A percentile compares a stretch with the other conserved stretches of the same genome.
These are phyloP conservation scores for Pseudogymnoascus sp. DNA, from an alignment of 2,329 filamentous ascomycete species.

Conservation along the genomic window DNA sequence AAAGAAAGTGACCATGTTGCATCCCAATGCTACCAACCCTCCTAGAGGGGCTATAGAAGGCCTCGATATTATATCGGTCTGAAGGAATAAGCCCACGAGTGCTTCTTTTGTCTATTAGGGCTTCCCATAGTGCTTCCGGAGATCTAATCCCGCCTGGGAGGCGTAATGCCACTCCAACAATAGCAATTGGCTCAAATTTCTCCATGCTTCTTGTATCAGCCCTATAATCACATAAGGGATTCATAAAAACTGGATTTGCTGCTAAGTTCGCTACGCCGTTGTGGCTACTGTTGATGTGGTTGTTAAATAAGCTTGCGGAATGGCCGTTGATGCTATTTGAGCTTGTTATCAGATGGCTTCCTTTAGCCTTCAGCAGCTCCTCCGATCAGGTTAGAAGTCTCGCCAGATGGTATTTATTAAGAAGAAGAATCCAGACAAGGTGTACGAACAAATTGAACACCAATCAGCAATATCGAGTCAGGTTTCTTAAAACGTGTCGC, in stretches of 20 bases:
- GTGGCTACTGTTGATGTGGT: not conserved
- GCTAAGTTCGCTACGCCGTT: not conserved
- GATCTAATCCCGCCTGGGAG: slow-evolving; percentile 28
- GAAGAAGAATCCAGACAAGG: too few relatives aligned
- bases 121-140: slow-evolving; percentile 30
- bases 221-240: not conserved
- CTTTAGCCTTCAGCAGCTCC: too few relatives aligned
- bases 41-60: slow-evolving; percentile 12
- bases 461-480: too few relatives aligned
- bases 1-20: slow-evolving; percentile 15
- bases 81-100: slow-evolving; percentile 17
- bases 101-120: not conserved
- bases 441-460: too few relatives aligned
- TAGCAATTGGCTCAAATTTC: slow-evolving; percentile 24
- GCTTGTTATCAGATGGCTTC: too few relatives aligned
- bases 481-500: too few relatives aligned
- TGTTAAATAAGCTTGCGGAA: too few relatives aligned
- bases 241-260: not conserved
- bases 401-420: too few relatives aligned
- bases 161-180: slow-evolving; percentile 30
- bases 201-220: not conserved
- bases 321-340: too few relatives aligned
- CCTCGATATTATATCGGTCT: slow-evolving; percentile 18
- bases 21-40: not conserved
- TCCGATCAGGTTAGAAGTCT: too few relatives aligned